Conservation (phyloP, 1,284 basidiomycete genomes). For the Ceratobasidium sp. region DNA sequence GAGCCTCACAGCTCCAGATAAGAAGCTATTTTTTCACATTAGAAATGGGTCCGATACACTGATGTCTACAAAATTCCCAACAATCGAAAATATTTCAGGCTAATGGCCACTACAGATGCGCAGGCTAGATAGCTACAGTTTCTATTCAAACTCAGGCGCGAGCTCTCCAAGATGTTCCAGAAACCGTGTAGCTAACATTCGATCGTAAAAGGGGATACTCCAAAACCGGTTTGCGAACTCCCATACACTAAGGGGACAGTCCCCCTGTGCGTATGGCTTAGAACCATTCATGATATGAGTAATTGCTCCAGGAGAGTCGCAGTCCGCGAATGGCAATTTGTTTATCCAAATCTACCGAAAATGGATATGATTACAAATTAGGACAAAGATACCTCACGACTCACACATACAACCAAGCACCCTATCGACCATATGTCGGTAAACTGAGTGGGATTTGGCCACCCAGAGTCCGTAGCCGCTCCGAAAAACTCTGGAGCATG, state of each 20-base stretch:
- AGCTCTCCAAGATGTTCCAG: neutral
- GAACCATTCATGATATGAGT: neutral
- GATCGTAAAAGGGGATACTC: neutral
- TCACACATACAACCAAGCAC: slow-evolving; percentile 1
- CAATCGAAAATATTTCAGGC: no score
- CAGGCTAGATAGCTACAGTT: no score
- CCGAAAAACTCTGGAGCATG: slow-evolving; percentile 25
- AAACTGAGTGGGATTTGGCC: slow-evolving; percentile 21
- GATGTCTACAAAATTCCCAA: no score
- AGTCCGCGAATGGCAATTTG: neutral
- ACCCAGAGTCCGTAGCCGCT: neutral
- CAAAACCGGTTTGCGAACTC: neutral
- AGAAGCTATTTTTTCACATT: no score
- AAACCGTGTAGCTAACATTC: neutral
- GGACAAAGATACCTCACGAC: no score
- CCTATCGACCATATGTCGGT: slow-evolving; percentile 14
- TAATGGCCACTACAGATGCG: no score
- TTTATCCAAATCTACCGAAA: neutral
- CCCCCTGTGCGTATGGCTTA: slow-evolving; percentile 2
- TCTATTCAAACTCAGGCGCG: no score
- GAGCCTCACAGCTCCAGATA: no score
- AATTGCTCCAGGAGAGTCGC: slow-evolving; percentile 1
- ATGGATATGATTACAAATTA: no score
- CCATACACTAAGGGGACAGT: neutral
- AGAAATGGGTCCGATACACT: no score